Conservation (phyloP, 192 early-diverging fungal genomes). For the Entomortierella lignicola region DNA sequence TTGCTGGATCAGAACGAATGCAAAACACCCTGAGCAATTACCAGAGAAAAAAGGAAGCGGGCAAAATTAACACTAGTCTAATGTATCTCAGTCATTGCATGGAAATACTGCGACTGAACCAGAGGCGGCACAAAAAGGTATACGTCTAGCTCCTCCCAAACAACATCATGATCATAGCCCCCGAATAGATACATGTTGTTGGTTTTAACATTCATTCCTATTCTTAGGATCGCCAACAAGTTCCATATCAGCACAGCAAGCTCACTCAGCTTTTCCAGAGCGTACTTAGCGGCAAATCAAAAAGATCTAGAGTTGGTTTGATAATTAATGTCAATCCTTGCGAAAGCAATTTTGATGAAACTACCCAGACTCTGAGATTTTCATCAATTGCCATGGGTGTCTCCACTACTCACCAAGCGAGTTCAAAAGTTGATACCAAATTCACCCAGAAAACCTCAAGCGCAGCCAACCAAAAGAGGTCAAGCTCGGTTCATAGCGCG, state of each 20-base stretch:
- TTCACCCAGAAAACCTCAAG: neutral
- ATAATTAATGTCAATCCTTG: constrained; percentile 73
- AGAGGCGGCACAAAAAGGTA: constrained; percentile 52
- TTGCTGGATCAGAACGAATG: constrained; percentile 77
- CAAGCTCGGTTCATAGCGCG: too few species aligned
- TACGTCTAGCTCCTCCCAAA: too few species aligned
- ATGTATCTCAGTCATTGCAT: constrained; percentile 81
- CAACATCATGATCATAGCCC: too few species aligned
- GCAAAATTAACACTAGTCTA: constrained; percentile 73
- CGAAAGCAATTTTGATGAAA: constrained; percentile 65
- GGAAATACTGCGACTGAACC: constrained; percentile 70
- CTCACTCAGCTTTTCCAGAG: constrained; percentile 76
- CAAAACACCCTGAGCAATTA: constrained; percentile 63
- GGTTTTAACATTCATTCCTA: neutral
- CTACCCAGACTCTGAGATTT: constrained; percentile 71
- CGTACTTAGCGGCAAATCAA: constrained; percentile 63
- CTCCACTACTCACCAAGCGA: constrained; percentile 16
- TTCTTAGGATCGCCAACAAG: constrained; percentile 34
- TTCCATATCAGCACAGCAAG: constrained; percentile 76
- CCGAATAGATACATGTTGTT: neutral
- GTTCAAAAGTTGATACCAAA: neutral
- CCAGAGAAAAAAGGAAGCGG: constrained; percentile 71
- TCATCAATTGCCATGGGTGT: constrained; percentile 70
- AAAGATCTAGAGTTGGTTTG: constrained; percentile 52
- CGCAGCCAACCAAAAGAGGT: neutral